phyloP scores from a whole-genome alignment of 1,284 basidiomycete species.

The Clitocybe nebularis region DNA sequence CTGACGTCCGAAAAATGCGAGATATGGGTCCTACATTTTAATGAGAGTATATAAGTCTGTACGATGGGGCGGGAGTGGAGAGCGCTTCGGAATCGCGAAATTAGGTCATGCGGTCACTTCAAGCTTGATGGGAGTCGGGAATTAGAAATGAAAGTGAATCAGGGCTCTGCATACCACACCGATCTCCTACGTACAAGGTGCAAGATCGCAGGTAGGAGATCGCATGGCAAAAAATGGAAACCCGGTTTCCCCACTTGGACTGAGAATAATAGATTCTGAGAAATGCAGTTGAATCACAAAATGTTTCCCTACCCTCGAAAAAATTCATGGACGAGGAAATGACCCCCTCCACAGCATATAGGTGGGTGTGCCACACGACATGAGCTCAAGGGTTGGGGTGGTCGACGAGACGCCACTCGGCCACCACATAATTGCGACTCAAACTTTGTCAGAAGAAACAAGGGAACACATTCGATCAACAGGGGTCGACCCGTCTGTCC shows the following conservation, averaged over 20 bases:
- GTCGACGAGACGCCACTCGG: constrained; percentile 4
- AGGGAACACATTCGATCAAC: constrained; percentile 12
- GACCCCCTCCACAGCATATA: too few relatives aligned
- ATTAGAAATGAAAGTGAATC: constrained; percentile 21
- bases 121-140: constrained; percentile 13
- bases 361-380: too few relatives aligned
- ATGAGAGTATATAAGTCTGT: constrained; percentile 5
- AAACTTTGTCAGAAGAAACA: constrained; percentile 3
- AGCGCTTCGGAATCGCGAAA: background rate
- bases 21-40: constrained; percentile 3
- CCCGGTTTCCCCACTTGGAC: constrained; percentile 4
- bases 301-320: background rate
- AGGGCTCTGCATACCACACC: constrained; percentile 23
- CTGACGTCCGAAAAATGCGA: constrained; percentile 6
- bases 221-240: constrained; percentile 2
- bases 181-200: constrained; percentile 21
- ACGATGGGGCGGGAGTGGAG: background rate
- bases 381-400: background rate
- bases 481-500: constrained; percentile 3
- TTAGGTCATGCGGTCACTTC: constrained; percentile 2
- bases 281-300: background rate
- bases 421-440: constrained; percentile 10
- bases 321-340: background rate
- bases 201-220: constrained; percentile 15
- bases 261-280: background rate